Evolutionary conservation across 768 basidiomycete genomes (phyloP).

Genomic region (Lactarius pseudohatsudake): DNA sequence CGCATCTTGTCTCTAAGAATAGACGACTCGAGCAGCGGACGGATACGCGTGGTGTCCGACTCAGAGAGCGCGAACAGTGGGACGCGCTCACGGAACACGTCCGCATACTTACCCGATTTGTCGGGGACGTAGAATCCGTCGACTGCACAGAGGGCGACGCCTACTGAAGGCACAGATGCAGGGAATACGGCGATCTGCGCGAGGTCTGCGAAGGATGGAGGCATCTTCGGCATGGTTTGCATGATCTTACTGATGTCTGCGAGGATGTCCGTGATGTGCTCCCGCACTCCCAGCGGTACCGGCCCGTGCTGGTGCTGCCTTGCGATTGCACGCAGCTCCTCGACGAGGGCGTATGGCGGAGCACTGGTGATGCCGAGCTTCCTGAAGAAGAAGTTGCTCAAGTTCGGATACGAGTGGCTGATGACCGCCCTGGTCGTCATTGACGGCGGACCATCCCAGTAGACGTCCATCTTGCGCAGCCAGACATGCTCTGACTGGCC

Average conservation of each 20-base stretch:
- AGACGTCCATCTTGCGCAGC: constrained; percentile 24
- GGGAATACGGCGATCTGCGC: constrained; percentile 23
- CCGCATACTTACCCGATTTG: constrained; percentile 20
- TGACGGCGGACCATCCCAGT: constrained; percentile 29
- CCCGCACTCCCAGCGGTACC: constrained; percentile 5
- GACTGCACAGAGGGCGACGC: constrained; percentile 6
- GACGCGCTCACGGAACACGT: constrained; percentile 22
- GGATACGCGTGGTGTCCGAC: constrained; percentile 9
- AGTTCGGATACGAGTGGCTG: constrained; percentile 18
- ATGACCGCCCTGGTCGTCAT: constrained; percentile 29
- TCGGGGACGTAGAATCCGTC: constrained; percentile 33
- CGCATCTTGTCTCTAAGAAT: constrained; percentile 21
- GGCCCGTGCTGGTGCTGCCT: not conserved
- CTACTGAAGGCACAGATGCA: constrained; percentile 4
- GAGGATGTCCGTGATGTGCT: constrained; percentile 26
- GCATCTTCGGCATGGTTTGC: not conserved
- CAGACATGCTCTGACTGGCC: constrained; percentile 18
- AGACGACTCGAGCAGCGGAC: constrained; percentile 23
- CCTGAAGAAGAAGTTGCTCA: constrained; percentile 28
- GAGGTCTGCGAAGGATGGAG: constrained; percentile 17
- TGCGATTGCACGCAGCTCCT: constrained; percentile 26
- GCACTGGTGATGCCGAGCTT: constrained; percentile 26
- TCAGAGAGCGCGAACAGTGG: constrained; percentile 23
- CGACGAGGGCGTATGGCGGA: constrained; percentile 24
- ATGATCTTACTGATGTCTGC: constrained; percentile 23